Percentiles rank a stretch among this genome's conserved stretches.
Evolutionary conservation across 179 eudicot genomes (phyloP).

Genomic region (Spinacia oleracea): DNA sequence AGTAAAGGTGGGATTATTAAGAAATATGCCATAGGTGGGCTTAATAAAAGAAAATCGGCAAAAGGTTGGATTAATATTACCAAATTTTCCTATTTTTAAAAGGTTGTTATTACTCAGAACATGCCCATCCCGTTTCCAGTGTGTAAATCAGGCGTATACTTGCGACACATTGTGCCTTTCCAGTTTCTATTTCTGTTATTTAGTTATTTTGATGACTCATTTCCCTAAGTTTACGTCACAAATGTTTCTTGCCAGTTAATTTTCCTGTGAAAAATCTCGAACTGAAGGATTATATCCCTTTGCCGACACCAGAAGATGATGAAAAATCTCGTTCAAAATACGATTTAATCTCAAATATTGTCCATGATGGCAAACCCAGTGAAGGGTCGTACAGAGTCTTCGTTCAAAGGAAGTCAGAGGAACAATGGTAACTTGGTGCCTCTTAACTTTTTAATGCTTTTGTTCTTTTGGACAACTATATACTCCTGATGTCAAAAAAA

Average conservation of each 20-base stretch:
- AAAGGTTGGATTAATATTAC: too few relatives aligned
- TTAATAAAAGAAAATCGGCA: too few relatives aligned
- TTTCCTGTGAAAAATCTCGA: conserved; percentile 98
- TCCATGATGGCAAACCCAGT: conserved; percentile 97
- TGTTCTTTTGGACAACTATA: not conserved
- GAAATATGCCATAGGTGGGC: too few relatives aligned
- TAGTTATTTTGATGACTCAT: not conserved
- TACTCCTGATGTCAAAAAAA: too few relatives aligned
- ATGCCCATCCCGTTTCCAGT: not conserved
- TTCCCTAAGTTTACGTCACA: conserved; percentile 9
- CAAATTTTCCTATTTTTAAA: too few relatives aligned
- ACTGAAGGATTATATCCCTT: conserved; percentile 93
- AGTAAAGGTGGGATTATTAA: too few relatives aligned
- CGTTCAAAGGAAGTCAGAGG: conserved; percentile 97
- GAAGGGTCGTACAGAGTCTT: conserved; percentile 95
- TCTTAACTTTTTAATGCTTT: not conserved
- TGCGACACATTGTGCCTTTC: not conserved
- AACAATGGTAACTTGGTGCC: conserved; percentile 57
- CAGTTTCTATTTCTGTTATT: not conserved
- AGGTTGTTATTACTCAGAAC: not conserved
- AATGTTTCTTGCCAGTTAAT: conserved; percentile 51
- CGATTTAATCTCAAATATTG: conserved; percentile 91
- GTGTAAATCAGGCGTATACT: not conserved
- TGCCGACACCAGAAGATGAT: conserved; percentile 65
- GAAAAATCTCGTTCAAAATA: conserved; percentile 78